phyloP scores from a whole-genome alignment of 2,329 filamentous ascomycete species.

The Pestalotiopsis sp. region DNA sequence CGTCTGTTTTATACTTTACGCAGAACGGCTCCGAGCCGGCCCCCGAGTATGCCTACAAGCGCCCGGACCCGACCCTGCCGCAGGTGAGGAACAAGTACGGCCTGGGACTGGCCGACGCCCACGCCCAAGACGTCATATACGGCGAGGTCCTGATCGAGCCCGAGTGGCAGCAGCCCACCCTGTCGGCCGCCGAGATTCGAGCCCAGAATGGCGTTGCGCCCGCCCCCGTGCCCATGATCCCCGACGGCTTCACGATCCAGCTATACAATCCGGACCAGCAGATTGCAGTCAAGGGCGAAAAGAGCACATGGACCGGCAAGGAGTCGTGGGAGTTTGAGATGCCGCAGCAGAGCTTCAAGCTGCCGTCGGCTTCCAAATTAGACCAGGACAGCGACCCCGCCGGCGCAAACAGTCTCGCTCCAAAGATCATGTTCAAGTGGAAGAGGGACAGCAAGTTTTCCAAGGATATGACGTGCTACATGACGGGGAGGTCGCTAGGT shows the following conservation, averaged over 20 bases:
- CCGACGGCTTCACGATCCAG: slow-evolving; percentile 78
- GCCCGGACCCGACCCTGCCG: slow-evolving; percentile 70
- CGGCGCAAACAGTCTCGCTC: slow-evolving; percentile 52
- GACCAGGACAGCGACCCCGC: slow-evolving; percentile 69
- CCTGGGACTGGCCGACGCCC: slow-evolving; percentile 80
- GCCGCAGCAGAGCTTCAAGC: slow-evolving; percentile 80
- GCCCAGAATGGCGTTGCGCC: slow-evolving; percentile 67
- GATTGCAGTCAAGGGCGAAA: slow-evolving; percentile 69
- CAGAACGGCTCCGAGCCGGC: slow-evolving; percentile 80
- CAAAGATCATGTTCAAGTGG: slow-evolving; percentile 85
- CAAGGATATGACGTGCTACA: slow-evolving; percentile 86
- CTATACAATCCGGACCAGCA: slow-evolving; percentile 94
- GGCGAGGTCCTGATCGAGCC: slow-evolving; percentile 84
- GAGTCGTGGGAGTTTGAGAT: slow-evolving; percentile 92
- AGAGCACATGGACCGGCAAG: slow-evolving; percentile 77
- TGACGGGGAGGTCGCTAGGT: slow-evolving; percentile 75
- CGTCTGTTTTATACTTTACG: slow-evolving; percentile 60
- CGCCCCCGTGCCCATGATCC: slow-evolving; percentile 71
- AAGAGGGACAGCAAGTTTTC: slow-evolving; percentile 83
- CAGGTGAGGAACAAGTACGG: slow-evolving; percentile 82
- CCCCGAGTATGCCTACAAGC: slow-evolving; percentile 79
- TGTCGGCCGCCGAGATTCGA: slow-evolving; percentile 80
- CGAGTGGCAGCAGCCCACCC: slow-evolving; percentile 80
- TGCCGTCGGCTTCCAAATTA: slow-evolving; percentile 76
- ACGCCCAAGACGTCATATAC: slow-evolving; percentile 79